Evolutionary conservation across 1,139 yeast genomes (phyloP), one percentile per base, ranked within the genome.

Genomic region (Suhomyces kunorum): DNA sequence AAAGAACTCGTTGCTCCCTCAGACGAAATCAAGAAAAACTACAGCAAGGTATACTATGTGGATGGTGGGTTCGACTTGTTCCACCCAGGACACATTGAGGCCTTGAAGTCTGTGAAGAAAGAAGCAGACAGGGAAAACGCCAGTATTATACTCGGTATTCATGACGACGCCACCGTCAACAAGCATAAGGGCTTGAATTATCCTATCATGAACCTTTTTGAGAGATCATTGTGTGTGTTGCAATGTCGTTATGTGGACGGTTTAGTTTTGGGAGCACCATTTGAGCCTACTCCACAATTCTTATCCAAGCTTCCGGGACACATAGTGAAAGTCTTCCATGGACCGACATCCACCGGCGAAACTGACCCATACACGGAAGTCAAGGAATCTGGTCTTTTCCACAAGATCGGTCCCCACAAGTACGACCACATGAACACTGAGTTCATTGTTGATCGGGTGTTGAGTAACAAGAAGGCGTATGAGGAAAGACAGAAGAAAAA

Each of bases 51-150:
- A 9, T 74, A 69, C 41, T 87, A 85, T 54, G 75, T 87, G 8
- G 89, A 84, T 53, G 98, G 98, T 15, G 87, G 87, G 1, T 92
- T 89, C 66, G 98, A 92, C 61, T 71, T 92, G 46, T 89, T 92
- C 64, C 90, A 89, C 58, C 90, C 96, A 20, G 98, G 96, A 13
- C 97, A 92, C 58, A 87, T 90, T 47, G 86, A 82, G 54, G 80
- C 82, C 9, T 68, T 86, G 47, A 68, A 75, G 42, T 56, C 66
- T 8, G 79, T 77, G 8, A 56, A 63, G 24, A 61, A 63, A 42
- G 64, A 61, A 30, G 82, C 59, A 38, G 59, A 44, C 54, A 62
- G 39, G 30, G 67, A 68, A 3, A 57, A 59, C 7, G 72, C 74
- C 8, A 59, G 68, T 8, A 79, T 87, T 1, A 63, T 85, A 5